Base-by-base conservation (phyloP, 2,329 filamentous ascomycete species). In the Phialocephala subalpina region DNA sequence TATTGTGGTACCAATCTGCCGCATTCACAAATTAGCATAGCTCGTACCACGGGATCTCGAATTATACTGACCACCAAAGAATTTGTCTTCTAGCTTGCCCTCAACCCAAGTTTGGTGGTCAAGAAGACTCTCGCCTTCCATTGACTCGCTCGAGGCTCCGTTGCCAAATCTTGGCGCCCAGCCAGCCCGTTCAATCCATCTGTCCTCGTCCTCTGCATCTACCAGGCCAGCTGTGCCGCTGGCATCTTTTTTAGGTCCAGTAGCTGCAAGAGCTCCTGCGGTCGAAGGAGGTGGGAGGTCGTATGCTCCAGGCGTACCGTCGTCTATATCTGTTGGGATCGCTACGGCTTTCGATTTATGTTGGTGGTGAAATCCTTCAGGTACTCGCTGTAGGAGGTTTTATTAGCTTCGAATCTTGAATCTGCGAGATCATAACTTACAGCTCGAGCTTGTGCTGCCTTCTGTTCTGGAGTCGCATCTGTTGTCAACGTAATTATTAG, bases 1-100 rank as follows among this genome's bases (percentile, higher is more conserved):
- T 90, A 78, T 99, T 99, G 79, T 99, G 94, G 79, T 98, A 99
- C 96, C 96, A 99, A 78, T 98, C 94, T 93, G 70, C 25, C 6
- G 29, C 9, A 53, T 29, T 33, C 12, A 22, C 5, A 53, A 11
- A 8, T 53, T 33, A 53, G 49, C 16, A n/a, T 57, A 47, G 6
- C 36, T 25, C 25, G 66, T 29, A 72, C 69, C 67, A 67, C 64
- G 58, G 62, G 16, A 18, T 12, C 49, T 25, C 3, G 12, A 61
- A 35, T 47, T 14, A 33, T 11, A n/a, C n/a, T 73, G 80, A 92
- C 91, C 92, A 77, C 96, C 96, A 77, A 92, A 99, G 78, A 97
- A 93, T 76, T 92, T 92, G 77, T 98, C 94, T 49, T 95, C 89
- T 40, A 99, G 80, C 78, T 90, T 90, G 67, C 89, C 86, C 77